Conservation (phyloP, 345 rosid genomes). For the Pelargonium nanum region DNA sequence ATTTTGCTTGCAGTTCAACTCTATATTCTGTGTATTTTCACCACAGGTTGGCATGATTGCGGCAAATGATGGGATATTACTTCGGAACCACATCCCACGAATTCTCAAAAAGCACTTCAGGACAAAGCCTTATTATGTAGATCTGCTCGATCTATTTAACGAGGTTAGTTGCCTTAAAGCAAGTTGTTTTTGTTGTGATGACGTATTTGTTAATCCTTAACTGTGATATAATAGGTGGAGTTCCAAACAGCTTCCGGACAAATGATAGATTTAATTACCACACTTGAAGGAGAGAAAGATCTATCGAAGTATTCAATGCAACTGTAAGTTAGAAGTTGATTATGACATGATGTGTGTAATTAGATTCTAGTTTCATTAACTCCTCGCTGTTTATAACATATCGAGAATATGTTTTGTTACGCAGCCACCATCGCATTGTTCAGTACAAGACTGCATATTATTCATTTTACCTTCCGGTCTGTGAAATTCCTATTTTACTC, state of each 20-base stretch:
- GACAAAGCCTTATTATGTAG: conserved; percentile 40
- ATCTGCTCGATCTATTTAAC: conserved; percentile 44
- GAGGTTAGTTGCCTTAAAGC: conserved; percentile 24
- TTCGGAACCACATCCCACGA: conserved; percentile 37
- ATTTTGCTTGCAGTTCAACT: not conserved
- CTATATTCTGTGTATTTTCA: not conserved
- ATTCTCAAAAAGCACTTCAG: conserved; percentile 44
- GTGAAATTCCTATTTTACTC: conserved; percentile 13
- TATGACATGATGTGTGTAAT: not conserved
- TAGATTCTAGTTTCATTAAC: not conserved
- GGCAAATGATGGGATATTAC: conserved; percentile 40
- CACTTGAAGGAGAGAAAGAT: conserved; percentile 61
- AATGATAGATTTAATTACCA: conserved; percentile 76
- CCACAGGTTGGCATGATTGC: conserved; percentile 76
- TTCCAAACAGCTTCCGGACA: conserved; percentile 68
- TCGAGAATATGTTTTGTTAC: conserved; percentile 4
- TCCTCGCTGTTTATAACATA: too few relatives aligned
- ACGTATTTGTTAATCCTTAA: not conserved
- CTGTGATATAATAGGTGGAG: conserved; percentile 41
- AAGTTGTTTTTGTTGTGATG: not conserved
- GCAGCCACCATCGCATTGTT: conserved; percentile 69
- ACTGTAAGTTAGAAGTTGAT: conserved; percentile 35
- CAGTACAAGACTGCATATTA: conserved; percentile 73
- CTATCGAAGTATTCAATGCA: conserved; percentile 51
- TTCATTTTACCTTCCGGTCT: conserved; percentile 78